Conservation (phyloP, 2,329 filamentous ascomycete genomes). For the Botrytis medusae region DNA sequence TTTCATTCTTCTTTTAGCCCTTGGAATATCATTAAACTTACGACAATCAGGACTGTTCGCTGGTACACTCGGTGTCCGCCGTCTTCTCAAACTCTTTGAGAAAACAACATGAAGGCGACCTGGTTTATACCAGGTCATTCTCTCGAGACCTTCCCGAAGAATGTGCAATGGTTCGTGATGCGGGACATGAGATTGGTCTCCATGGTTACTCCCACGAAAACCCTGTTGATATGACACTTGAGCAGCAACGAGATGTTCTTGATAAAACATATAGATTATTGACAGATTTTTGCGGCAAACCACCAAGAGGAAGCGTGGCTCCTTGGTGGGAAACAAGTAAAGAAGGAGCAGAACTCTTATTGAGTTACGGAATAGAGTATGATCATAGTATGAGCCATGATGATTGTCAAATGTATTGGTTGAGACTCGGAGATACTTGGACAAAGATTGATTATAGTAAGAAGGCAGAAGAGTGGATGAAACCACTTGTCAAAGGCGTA, state of each 20-base stretch:
- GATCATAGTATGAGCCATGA: constrained; percentile 67
- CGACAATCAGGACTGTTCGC: constrained; percentile 58
- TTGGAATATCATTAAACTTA: neutral
- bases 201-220: constrained; percentile 78
- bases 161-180: constrained; percentile 59
- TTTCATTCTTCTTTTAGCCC: neutral
- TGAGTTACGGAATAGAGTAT: constrained; percentile 68
- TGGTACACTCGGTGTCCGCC: constrained; percentile 63
- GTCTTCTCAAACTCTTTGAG: constrained; percentile 68
- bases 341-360: constrained; percentile 64
- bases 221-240: constrained; percentile 66
- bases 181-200: constrained; percentile 63
- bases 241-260: constrained; percentile 74
- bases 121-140: constrained; percentile 66
- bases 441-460: constrained; percentile 67
- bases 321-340: constrained; percentile 74
- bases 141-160: constrained; percentile 66
- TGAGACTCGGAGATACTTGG: constrained; percentile 64
- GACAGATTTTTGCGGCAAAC: constrained; percentile 70
- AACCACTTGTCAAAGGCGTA: constrained; percentile 58
- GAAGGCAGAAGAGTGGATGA: constrained; percentile 65
- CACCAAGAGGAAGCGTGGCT: constrained; percentile 69
- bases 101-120: constrained; percentile 71
- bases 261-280: constrained; percentile 72
- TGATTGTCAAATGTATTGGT: constrained; percentile 64